Evolutionary conservation across 129 eudicot genomes (phyloP), one percentile per base, ranked within the genome.

Genomic region (Gnaphalium uliginosum): DNA sequence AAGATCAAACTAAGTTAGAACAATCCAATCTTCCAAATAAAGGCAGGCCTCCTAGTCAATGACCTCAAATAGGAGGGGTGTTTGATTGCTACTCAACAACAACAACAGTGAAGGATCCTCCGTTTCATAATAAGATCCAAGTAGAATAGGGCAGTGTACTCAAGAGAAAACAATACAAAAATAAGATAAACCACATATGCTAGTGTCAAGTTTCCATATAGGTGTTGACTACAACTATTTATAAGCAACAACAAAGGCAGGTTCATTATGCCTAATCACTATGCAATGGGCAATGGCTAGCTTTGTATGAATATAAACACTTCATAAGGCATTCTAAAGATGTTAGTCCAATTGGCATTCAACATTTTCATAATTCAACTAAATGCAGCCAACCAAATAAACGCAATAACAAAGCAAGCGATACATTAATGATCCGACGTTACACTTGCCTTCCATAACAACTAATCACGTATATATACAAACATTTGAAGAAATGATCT

Each of bases 401-500:
- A 46, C n/a, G 9, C 26, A 21, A 25, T 0, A 57, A 59, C 24
- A 39, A 56, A 35, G 77, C 8, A 73, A 57, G 22, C 39, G 37
- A 58, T 41, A 33, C 51, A 35, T 11, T 37, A 70, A 24, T 4
- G 27, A 78, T 71, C 66, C 43, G n/a, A 33, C 33, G 15, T 13
- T 32, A 35, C 43, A 32, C 33, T 10, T 48, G 43, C 17, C 23
- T 70, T 70, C 77, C 37, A 21, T 17, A 76, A 56, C 29, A 76
- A 10, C 58, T 37, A 76, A 54, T 26, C 27, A 68, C 1, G 5
- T n/a, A 21, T 56, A 27, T 32, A n/a, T 41, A 18, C 15, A 29
- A 46, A 27, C 78, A 66, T 65, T 65, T 65, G 7, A n/a, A 29
- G 25, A 56, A 53, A 79, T 13, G 68, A 79, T 79, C 78, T 72